phyloP scores from a whole-genome alignment of 2,329 filamentous ascomycete genomes.

The Cadophora sp. region DNA sequence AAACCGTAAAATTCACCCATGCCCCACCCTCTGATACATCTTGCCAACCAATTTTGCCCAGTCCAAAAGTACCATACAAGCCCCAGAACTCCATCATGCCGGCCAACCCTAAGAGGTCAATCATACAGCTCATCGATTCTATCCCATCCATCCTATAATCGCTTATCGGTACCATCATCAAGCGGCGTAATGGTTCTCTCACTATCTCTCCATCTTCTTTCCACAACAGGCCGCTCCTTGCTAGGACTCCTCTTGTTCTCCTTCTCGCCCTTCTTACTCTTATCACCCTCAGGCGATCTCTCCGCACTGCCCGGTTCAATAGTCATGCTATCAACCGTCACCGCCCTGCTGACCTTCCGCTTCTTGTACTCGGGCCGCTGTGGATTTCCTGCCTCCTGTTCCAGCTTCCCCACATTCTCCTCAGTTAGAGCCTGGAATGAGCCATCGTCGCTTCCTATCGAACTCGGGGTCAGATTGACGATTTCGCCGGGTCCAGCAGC shows the following conservation, averaged over 20 bases:
- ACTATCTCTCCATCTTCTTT: slow-evolving; percentile 30
- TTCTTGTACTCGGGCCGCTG: slow-evolving; percentile 16
- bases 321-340: not conserved
- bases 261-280: slow-evolving; percentile 11
- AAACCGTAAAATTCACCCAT: not conserved
- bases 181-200: slow-evolving; percentile 30
- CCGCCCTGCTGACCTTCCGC: slow-evolving; percentile 14
- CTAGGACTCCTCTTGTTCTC: slow-evolving; percentile 14
- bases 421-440: slow-evolving; percentile 56
- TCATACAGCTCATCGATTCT: not conserved
- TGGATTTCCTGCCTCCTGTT: slow-evolving; percentile 41
- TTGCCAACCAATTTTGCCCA: not conserved
- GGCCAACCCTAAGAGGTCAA: not conserved
- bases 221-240: slow-evolving; percentile 24
- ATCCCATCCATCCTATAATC: not conserved
- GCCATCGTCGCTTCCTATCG: not conserved
- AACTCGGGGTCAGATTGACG: not conserved
- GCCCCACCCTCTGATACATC: not conserved
- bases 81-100: not conserved
- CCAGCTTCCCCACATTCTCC: slow-evolving; percentile 59
- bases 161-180: not conserved
- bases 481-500: slow-evolving; percentile 42
- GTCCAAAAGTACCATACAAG: not conserved
- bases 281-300: slow-evolving; percentile 3
- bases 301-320: not conserved